These are phyloP conservation scores for Macrotyloma uniflorum DNA, from an alignment of 306 rosid species.

Conservation along the genomic window DNA sequence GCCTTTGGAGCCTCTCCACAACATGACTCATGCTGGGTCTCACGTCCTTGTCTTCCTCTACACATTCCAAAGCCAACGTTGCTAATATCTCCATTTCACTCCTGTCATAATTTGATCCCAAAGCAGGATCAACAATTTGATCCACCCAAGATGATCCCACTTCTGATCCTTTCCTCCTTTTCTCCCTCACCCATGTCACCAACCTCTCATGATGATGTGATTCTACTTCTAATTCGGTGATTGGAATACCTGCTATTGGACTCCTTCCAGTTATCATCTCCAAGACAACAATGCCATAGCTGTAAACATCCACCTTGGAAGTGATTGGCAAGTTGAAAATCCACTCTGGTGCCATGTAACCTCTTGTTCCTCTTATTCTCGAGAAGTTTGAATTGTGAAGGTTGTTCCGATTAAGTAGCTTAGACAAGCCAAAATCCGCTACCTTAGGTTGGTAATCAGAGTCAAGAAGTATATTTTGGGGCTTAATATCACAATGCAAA, in stretches of 20 bases:
- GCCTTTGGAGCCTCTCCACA: slow-evolving; percentile 19
- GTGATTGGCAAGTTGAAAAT: slow-evolving; percentile 28
- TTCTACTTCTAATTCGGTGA: not conserved
- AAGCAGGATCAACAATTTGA: slow-evolving; percentile 22
- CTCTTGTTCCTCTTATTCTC: slow-evolving; percentile 62
- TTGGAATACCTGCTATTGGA: slow-evolving; percentile 1
- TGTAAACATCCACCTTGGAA: slow-evolving; percentile 40
- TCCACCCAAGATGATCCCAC: slow-evolving; percentile 35
- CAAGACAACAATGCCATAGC: slow-evolving; percentile 37
- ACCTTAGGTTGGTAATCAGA: slow-evolving; percentile 31
- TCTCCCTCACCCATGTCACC: slow-evolving; percentile 39
- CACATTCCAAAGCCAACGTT: slow-evolving; percentile 39
- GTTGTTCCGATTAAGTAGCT: slow-evolving; percentile 30
- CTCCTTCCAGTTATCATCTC: slow-evolving; percentile 38
- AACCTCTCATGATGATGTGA: not conserved
- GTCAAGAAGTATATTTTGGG: slow-evolving; percentile 37
- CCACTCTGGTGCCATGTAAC: slow-evolving; percentile 52
- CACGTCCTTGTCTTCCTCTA: slow-evolving; percentile 9
- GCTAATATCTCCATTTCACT: slow-evolving; percentile 10
- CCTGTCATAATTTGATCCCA: slow-evolving; percentile 20
- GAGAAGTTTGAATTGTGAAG: slow-evolving; percentile 45
- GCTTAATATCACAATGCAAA: slow-evolving; percentile 53
- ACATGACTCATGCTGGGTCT: slow-evolving; percentile 40
- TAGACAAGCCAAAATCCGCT: slow-evolving; percentile 34
- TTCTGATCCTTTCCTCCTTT: slow-evolving; percentile 6